Conservation (phyloP, 1,284 basidiomycete genomes). For the Ustilago nuda region DNA sequence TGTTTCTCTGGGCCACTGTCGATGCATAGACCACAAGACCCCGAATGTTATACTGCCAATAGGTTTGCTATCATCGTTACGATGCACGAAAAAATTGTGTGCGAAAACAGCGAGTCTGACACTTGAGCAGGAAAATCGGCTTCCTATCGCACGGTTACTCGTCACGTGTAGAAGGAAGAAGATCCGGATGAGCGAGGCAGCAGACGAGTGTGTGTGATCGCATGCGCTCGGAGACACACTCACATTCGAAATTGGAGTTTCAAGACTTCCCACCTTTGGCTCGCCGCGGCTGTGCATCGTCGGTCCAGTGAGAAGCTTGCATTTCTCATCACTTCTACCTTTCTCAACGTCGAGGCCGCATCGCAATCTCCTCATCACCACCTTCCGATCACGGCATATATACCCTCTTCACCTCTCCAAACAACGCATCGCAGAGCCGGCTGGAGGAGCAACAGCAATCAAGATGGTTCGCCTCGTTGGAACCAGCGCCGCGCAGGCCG, state of each 20-base stretch:
- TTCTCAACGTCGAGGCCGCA: constrained; percentile 15
- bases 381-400: not conserved
- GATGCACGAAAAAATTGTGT: too few relatives aligned
- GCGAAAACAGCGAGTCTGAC: constrained; percentile 13
- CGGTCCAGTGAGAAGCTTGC: constrained; percentile 18
- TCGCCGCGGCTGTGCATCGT: not conserved
- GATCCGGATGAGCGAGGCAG: constrained; percentile 9
- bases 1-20: constrained; percentile 64
- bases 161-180: constrained; percentile 28
- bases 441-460: constrained; percentile 11
- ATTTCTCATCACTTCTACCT: constrained; percentile 32
- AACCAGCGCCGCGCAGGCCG: constrained; percentile 39
- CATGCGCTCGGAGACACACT: constrained; percentile 17
- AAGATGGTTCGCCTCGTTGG: constrained; percentile 51
- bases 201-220: constrained; percentile 27
- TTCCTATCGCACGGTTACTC: constrained; percentile 17
- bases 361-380: constrained; percentile 13
- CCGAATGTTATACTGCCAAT: too few relatives aligned
- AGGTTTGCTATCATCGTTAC: too few relatives aligned
- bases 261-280: not conserved
- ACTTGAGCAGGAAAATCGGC: not conserved
- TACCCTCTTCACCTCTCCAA: not conserved
- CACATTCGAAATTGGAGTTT: constrained; percentile 10
- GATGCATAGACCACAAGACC: constrained; percentile 23
- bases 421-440: not conserved